phyloP scores from a whole-genome alignment of 2,329 filamentous ascomycete genomes.

The Grosmannia huntii region DNA sequence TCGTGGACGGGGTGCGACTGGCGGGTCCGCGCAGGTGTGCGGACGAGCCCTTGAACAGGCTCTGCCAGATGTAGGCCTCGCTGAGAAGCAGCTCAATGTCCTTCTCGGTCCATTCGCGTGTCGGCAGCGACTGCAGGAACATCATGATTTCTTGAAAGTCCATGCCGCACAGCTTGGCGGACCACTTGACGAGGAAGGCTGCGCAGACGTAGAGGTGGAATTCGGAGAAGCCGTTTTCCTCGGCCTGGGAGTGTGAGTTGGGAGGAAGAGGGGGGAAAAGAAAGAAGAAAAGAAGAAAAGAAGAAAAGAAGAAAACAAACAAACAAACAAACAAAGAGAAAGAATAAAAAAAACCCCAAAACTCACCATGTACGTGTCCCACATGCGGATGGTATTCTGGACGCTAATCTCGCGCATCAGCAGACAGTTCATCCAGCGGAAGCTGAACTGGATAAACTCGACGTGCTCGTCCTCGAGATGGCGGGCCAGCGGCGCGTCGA shows the following conservation, averaged over 20 bases:
- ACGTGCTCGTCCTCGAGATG: conserved; percentile 85
- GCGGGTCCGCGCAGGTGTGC: conserved; percentile 58
- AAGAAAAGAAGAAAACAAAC: too few relatives aligned
- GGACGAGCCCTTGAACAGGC: conserved; percentile 84
- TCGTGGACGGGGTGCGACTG: conserved; percentile 25
- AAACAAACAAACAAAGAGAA: background rate
- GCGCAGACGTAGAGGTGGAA: conserved; percentile 98
- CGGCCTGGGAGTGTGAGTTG: conserved; percentile 46
- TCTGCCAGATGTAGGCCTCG: conserved; percentile 98
- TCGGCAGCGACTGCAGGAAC: conserved; percentile 92
- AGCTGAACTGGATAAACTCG: conserved; percentile 98
- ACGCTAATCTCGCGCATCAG: conserved; percentile 97
- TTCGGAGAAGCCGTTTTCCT: conserved; percentile 95
- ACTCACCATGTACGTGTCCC: conserved; percentile 94
- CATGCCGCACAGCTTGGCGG: conserved; percentile 87
- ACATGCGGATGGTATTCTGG: conserved; percentile 95
- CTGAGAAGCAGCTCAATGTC: conserved; percentile 92
- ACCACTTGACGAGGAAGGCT: conserved; percentile 97
- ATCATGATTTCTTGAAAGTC: conserved; percentile 99
- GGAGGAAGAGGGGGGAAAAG: background rate
- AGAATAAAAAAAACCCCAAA: background rate
- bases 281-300: background rate
- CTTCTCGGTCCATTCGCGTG: conserved; percentile 90
- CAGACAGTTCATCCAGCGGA: conserved; percentile 99
- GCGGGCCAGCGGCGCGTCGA: conserved; percentile 71